These are phyloP conservation scores for Iodosphaeria phyllophila DNA, from an alignment of 2,329 filamentous ascomycete genomes.

Conservation along the genomic window DNA sequence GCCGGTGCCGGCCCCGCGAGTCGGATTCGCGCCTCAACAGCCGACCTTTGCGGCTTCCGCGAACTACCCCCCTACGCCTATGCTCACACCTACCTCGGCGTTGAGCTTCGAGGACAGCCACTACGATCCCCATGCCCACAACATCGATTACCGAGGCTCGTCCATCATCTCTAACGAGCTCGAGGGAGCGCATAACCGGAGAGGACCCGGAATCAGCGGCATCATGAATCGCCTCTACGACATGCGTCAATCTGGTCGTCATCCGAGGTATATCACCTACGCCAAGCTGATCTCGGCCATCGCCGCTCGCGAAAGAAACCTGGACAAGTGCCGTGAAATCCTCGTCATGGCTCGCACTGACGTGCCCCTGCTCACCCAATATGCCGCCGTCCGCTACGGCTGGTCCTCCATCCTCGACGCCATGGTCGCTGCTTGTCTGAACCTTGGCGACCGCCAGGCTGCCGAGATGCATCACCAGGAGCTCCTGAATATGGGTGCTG, in stretches of 20 bases:
- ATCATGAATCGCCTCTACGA: slow-evolving; percentile 73
- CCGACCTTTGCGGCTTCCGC: slow-evolving; percentile 30
- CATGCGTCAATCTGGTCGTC: slow-evolving; percentile 78
- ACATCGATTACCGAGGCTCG: slow-evolving; percentile 85
- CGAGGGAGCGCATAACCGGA: slow-evolving; percentile 59
- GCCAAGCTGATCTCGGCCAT: slow-evolving; percentile 83
- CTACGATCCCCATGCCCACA: slow-evolving; percentile 79
- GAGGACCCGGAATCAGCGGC: slow-evolving; percentile 57
- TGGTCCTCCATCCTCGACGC: slow-evolving; percentile 94
- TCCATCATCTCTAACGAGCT: slow-evolving; percentile 78
- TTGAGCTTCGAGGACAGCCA: slow-evolving; percentile 60
- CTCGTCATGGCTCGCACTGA: slow-evolving; percentile 78
- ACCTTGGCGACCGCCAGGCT: slow-evolving; percentile 58
- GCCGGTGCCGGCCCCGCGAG: slow-evolving; percentile 26
- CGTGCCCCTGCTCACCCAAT: slow-evolving; percentile 68
- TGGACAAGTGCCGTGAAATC: slow-evolving; percentile 70
- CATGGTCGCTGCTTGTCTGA: slow-evolving; percentile 86
- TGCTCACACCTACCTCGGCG: too few relatives aligned
- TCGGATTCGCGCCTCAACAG: too few relatives aligned
- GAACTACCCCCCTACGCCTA: slow-evolving; percentile 33
- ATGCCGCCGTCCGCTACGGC: slow-evolving; percentile 75
- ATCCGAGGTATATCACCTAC: slow-evolving; percentile 91
- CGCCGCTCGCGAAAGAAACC: slow-evolving; percentile 72
- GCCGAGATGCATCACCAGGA: slow-evolving; percentile 85
- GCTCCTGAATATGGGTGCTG: slow-evolving; percentile 72